Base-by-base conservation (phyloP, 176 grass and related monocot species). In the Elymus sibiricus region DNA sequence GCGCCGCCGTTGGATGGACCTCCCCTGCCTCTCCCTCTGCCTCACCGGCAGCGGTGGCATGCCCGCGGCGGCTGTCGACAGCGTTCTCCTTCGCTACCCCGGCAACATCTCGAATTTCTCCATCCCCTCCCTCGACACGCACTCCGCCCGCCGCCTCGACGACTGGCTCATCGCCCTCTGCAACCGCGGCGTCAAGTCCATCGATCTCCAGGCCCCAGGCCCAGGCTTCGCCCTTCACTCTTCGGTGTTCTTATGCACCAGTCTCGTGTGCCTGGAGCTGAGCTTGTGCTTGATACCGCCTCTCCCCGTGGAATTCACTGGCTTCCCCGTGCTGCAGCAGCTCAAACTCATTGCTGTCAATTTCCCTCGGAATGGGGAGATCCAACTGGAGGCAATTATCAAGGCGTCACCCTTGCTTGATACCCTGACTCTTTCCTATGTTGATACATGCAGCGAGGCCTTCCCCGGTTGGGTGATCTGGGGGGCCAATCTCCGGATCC, bases 211-310 rank as follows among this genome's bases (percentile, higher is more conserved):
- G 6, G 47, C 15, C 47, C 47, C 47, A 46, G 1, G 4, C 43
- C 43, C 3, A 51, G 15, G 2, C 47, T 31, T 65, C 6, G 5
- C 6, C 6, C 27, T 65, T 31, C 63, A 73, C 39, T 73, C 70
- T 24, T 73, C 70, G 1, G 70, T 73, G n/a, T 73, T 73, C 70
- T 73, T 73, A 44, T 73, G 70, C 70, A 73, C 70, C 37, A 39
- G 43, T 44, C 70, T 73, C 70, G 39, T 44, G 39, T 16, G 15
- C 39, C 70, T 73, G 39, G 6, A 73, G n/a, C 70, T 73, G 70
- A n/a, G 44, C 6, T 0, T 2, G 3, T 74, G 71, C 71, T 0
- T 0, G 1, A 74, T 74, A 28, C 71, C 71, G 6, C 71, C 71
- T 74, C 71, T 74, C 43, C 71, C 71, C 3, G 71, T 28, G 71